Evolutionary conservation across 2,329 filamentous ascomycete species (phyloP).

Genomic region (Stagonosporopsis rhizophila): DNA sequence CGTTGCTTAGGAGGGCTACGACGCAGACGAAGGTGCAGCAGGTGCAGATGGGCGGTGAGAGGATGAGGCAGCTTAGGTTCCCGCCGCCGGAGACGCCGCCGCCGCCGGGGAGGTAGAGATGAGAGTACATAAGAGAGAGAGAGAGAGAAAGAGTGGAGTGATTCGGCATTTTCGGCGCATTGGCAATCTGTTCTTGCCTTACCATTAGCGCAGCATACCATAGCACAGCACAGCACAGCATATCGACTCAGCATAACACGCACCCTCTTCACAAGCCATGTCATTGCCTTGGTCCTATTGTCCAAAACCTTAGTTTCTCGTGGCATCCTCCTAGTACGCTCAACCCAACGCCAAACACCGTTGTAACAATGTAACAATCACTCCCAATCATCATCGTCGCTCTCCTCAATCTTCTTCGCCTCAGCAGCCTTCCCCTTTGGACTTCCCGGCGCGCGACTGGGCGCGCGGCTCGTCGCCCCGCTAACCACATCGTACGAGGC

Average conservation of each 20-base stretch:
- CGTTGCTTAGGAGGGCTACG: slow-evolving; percentile 44
- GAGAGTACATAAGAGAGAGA: too few relatives aligned
- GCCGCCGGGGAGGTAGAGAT: too few relatives aligned
- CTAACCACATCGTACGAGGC: slow-evolving; percentile 92
- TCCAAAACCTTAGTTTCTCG: background rate
- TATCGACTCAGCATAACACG: too few relatives aligned
- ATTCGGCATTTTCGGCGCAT: background rate
- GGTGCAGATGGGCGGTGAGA: background rate
- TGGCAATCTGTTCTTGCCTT: background rate
- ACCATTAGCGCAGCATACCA: slow-evolving; percentile 4
- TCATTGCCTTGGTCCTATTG: too few relatives aligned
- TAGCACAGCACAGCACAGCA: background rate
- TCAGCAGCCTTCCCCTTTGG: slow-evolving; percentile 61
- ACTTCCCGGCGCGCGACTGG: slow-evolving; percentile 60
- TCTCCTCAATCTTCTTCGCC: slow-evolving; percentile 57
- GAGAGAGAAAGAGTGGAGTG: too few relatives aligned
- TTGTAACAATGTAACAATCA: too few relatives aligned
- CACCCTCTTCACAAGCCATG: too few relatives aligned
- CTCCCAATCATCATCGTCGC: slow-evolving; percentile 77
- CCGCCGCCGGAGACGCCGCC: slow-evolving; percentile 2
- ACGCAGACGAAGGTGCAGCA: slow-evolving; percentile 30
- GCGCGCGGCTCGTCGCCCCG: slow-evolving; percentile 76
- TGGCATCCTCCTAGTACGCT: too few relatives aligned
- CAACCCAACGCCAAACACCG: background rate
- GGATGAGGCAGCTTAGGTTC: slow-evolving; percentile 27